Evolutionary conservation across 2,329 filamentous ascomycete genomes (phyloP).

Genomic region (Talaromyces albobiverticillius): DNA sequence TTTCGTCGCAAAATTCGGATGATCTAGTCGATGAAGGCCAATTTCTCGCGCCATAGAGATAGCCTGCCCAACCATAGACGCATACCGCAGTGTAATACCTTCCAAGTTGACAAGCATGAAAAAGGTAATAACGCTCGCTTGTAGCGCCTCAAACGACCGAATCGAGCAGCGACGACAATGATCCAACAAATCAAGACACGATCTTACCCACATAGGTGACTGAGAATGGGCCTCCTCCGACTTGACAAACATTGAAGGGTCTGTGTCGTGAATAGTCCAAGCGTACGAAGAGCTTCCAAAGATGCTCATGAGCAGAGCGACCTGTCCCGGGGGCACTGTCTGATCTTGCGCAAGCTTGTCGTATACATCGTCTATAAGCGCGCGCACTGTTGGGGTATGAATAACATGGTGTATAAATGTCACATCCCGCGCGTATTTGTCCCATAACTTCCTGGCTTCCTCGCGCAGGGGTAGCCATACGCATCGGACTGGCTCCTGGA

Average conservation of each 20-base stretch:
- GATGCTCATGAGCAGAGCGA: constrained; percentile 31
- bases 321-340: constrained; percentile 23
- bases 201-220: constrained; percentile 28
- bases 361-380: constrained; percentile 29
- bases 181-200: constrained; percentile 31
- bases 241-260: constrained; percentile 16
- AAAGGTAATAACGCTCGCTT: constrained; percentile 33
- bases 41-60: constrained; percentile 23
- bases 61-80: constrained; percentile 29
- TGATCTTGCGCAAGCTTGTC: constrained; percentile 18
- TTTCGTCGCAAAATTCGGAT: constrained; percentile 1
- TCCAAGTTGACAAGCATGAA: constrained; percentile 34
- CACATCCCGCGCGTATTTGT: constrained; percentile 32
- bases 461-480: constrained; percentile 34
- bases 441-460: constrained; percentile 30
- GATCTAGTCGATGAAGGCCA: constrained; percentile 20
- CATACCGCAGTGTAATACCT: constrained; percentile 32
- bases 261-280: constrained; percentile 26
- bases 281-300: constrained; percentile 30
- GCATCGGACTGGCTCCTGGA: constrained; percentile 20
- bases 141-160: constrained; percentile 34
- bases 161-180: constrained; percentile 23
- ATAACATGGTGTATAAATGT: constrained; percentile 35
- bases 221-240: constrained; percentile 27
- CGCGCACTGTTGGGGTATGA: constrained; percentile 27